These are phyloP conservation scores for Cyberlindnera mrakii DNA, from an alignment of 805 yeast genomes.

Conservation along the genomic window DNA sequence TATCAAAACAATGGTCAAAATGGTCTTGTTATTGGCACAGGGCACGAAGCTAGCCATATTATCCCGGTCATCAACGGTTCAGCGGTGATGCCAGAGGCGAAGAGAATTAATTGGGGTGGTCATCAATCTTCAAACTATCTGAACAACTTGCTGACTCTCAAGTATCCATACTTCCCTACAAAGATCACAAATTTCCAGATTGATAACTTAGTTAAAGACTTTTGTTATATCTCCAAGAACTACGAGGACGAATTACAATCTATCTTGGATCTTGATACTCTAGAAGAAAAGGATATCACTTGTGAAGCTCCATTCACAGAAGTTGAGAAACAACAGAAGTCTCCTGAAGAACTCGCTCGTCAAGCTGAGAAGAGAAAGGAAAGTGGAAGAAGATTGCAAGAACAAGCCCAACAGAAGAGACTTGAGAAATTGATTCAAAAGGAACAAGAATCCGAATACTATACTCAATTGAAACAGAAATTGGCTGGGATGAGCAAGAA, in stretches of 20 bases:
- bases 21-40: slow-evolving; percentile 80
- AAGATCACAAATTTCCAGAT: slow-evolving; percentile 60
- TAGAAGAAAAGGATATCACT: slow-evolving; percentile 67
- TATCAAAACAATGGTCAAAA: slow-evolving; percentile 49
- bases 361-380: slow-evolving; percentile 79
- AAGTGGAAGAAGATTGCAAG: slow-evolving; percentile 83
- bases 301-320: slow-evolving; percentile 78
- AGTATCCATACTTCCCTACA: slow-evolving; percentile 89
- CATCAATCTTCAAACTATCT: slow-evolving; percentile 61
- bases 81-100: slow-evolving; percentile 60
- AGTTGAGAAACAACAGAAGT: slow-evolving; percentile 60
- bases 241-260: slow-evolving; percentile 57
- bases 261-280: slow-evolving; percentile 51
- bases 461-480: slow-evolving; percentile 48
- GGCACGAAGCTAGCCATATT: slow-evolving; percentile 75
- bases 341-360: slow-evolving; percentile 73
- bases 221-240: slow-evolving; percentile 69
- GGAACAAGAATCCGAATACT: slow-evolving; percentile 75
- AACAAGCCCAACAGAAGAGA: slow-evolving; percentile 83
- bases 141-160: slow-evolving; percentile 58
- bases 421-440: slow-evolving; percentile 74
- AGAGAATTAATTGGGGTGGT: slow-evolving; percentile 92
- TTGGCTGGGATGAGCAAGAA: slow-evolving; percentile 45
- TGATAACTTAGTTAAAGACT: slow-evolving; percentile 62
- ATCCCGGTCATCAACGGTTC: slow-evolving; percentile 75